Evolutionary conservation across 225 moss, liverwort and hornwort genomes (phyloP).

Genomic region (Climacium dendroides): DNA sequence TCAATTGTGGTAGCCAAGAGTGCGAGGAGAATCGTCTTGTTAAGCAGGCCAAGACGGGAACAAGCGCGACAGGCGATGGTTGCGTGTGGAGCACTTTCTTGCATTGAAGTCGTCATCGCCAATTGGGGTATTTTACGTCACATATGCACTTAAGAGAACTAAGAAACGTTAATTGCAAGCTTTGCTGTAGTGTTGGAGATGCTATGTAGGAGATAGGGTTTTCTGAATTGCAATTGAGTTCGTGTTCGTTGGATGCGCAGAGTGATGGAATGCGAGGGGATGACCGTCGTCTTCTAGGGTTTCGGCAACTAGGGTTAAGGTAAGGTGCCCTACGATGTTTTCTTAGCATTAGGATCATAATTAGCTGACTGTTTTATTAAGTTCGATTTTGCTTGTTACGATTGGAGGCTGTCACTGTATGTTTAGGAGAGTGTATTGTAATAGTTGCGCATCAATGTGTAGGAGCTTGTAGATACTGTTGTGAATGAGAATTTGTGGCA

Average conservation of each 20-base stretch:
- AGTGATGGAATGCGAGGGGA: background rate
- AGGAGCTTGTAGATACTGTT: background rate
- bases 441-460: background rate
- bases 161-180: background rate
- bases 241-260: background rate
- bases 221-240: background rate
- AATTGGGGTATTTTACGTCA: constrained; percentile 3
- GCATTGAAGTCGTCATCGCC: background rate
- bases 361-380: background rate
- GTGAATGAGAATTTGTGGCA: background rate
- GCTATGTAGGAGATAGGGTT: background rate
- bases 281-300: background rate
- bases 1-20: background rate
- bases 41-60: background rate
- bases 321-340: background rate
- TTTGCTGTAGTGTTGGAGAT: background rate
- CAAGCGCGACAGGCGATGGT: background rate
- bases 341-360: background rate
- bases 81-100: constrained; percentile 16
- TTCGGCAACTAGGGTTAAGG: background rate
- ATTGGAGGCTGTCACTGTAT: background rate
- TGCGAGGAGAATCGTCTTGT: background rate
- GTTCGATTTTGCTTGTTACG: background rate
- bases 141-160: background rate
- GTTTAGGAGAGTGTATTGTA: background rate